A percentile compares a stretch with the other conserved stretches of the same genome.
Conservation (phyloP, 306 rosid genomes). For the Rubus parviflorus region DNA sequence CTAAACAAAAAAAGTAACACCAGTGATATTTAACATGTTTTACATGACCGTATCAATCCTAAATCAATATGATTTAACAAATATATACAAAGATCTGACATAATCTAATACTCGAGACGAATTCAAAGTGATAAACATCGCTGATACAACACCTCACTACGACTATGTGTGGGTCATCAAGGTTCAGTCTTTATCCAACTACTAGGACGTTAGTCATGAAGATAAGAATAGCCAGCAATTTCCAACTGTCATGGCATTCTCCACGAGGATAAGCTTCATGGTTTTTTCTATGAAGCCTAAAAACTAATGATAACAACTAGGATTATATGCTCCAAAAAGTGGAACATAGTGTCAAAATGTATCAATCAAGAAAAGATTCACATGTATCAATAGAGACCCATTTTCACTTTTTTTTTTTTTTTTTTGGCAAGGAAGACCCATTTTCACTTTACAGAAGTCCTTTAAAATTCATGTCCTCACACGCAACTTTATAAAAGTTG, state of each 20-base stretch:
- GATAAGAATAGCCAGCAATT: neutral
- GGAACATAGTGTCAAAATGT: neutral
- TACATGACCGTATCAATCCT: neutral
- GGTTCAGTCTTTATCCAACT: neutral
- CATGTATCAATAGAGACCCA: neutral
- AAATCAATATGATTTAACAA: neutral
- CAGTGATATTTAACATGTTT: too few species aligned
- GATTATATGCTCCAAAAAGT: neutral
- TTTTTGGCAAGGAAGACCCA: too few species aligned
- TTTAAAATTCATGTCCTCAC: neutral
- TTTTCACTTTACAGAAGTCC: neutral
- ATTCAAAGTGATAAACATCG: neutral
- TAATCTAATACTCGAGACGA: neutral
- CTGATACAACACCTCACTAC: neutral
- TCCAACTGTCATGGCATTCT: neutral
- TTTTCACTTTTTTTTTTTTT: too few species aligned
- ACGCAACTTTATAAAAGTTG: conserved; percentile 3
- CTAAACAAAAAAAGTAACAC: neutral
- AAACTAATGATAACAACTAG: neutral
- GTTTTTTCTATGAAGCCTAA: neutral
- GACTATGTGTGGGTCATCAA: neutral
- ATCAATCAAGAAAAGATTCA: neutral
- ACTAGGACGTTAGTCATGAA: neutral
- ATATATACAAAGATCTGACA: neutral
- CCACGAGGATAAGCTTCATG: neutral